These are phyloP conservation scores for Euphorbia corollata DNA, from an alignment of 441 rosid species.

Conservation along the genomic window DNA sequence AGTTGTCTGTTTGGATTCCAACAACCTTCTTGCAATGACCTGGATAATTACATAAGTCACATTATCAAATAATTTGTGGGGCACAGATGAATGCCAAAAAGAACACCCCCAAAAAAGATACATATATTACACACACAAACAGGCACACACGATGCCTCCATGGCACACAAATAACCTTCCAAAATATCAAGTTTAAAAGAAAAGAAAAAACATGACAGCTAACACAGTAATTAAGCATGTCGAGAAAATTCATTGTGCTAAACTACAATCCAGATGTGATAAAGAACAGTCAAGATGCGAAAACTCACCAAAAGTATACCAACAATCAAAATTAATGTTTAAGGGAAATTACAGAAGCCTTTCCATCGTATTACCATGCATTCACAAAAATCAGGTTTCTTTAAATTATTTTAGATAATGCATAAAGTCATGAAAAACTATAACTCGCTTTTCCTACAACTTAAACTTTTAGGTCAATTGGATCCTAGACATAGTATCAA, in stretches of 20 bases:
- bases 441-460: background rate
- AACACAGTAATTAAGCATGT: background rate
- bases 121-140: background rate
- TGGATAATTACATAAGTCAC: slow-evolving; percentile 26
- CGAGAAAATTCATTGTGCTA: background rate
- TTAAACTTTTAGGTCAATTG: background rate
- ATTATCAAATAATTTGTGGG: background rate
- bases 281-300: background rate
- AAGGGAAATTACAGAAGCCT: background rate
- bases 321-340: background rate
- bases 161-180: background rate
- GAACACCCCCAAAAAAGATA: background rate
- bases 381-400: background rate
- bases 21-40: slow-evolving; percentile 80
- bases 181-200: background rate
- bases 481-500: background rate
- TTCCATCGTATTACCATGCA: background rate
- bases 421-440: background rate
- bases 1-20: slow-evolving; percentile 90
- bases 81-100: background rate
- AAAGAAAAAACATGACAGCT: background rate
- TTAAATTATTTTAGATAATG: background rate
- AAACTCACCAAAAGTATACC: background rate
- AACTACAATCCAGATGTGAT: slow-evolving; percentile 9
- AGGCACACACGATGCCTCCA: no score